Evolutionary conservation across 73 alveolate genomes (phyloP), one percentile per base, ranked within the genome.

Genomic region (Stentor roeselii): DNA sequence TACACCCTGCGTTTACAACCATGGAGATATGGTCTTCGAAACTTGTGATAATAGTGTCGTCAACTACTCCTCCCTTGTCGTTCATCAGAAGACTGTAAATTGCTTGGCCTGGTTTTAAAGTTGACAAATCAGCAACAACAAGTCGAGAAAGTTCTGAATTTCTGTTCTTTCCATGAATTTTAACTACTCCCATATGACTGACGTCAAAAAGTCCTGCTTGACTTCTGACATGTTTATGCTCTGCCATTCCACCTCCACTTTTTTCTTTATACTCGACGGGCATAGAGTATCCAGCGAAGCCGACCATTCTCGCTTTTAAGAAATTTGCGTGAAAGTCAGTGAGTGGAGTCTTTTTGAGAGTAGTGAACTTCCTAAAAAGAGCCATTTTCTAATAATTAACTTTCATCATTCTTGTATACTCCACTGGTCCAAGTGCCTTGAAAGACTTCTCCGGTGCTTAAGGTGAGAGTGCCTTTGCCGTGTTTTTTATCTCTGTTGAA

Each of bases 1-100:
- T 96, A 86, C 98, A 91, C 3, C 97, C 99, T 21, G 98, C 98
- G 78, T 96, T 96, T 59, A 96, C 93, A 61, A 96, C 99, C 93
- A 95, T 89, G 34, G 32, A 60, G 90, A 88, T 78, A 21, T 77
- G 86, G 58, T 89, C 91, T 32, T 31, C 74, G 36, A 32, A 74
- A 3, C 30, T 84, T 6, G 96, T 86, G 60, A 88, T 93, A 84
- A 96, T 86, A 21, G 97, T 90, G 85, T 96, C 99, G 85, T 96
- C 99, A 36, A 85, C 91, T 60, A 95, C 92, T 6, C 99, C 99
- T 39, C 97, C 99, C 35, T 88, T 59, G 39, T 93, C 97, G 83
- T 95, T 96, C 87, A 95, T 88, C 78, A 96, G 90, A 36, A 96
- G 87, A 76, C 97, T 61, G 78, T 94, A 89, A 3, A 90, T 77